These are phyloP conservation scores for Dipodascopsis tothii DNA, from an alignment of 805 yeast species.

Conservation along the genomic window DNA sequence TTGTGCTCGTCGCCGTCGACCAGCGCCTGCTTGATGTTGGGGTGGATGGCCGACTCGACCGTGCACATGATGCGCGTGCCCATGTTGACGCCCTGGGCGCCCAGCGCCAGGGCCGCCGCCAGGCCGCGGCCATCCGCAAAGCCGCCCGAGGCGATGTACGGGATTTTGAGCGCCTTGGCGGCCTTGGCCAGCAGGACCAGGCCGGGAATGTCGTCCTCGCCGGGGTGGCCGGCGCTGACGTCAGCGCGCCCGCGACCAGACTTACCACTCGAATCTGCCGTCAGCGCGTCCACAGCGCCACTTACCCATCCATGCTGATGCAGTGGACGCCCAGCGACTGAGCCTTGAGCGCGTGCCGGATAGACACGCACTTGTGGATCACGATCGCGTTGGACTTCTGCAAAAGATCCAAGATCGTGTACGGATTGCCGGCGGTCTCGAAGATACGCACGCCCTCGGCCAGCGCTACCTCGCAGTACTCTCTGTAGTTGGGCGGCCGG, in stretches of 20 bases:
- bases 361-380: slow-evolving; percentile 30
- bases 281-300: too few relatives aligned
- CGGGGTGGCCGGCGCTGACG: slow-evolving; percentile 32
- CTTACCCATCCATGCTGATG: slow-evolving; percentile 31
- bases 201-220: slow-evolving; percentile 31
- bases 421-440: slow-evolving; percentile 33
- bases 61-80: slow-evolving; percentile 32
- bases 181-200: slow-evolving; percentile 25
- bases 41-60: slow-evolving; percentile 29
- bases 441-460: slow-evolving; percentile 31
- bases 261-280: not conserved
- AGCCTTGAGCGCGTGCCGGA: slow-evolving; percentile 30
- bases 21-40: slow-evolving; percentile 22
- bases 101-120: slow-evolving; percentile 32
- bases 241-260: slow-evolving; percentile 21
- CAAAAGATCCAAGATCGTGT: slow-evolving; percentile 26
- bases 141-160: slow-evolving; percentile 32
- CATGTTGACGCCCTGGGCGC: slow-evolving; percentile 30
- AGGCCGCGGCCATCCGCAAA: slow-evolving; percentile 31
- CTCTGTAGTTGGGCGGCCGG: slow-evolving; percentile 29
- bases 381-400: slow-evolving; percentile 21
- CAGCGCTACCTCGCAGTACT: slow-evolving; percentile 29
- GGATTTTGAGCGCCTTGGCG: slow-evolving; percentile 27
- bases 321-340: slow-evolving; percentile 30
- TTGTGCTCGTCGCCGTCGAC: slow-evolving; percentile 27